Percentiles rank a stretch among this genome's conserved stretches.
Evolutionary conservation across 2,329 filamentous ascomycete species (phyloP).

Genomic region (Aureobasidium sp.): DNA sequence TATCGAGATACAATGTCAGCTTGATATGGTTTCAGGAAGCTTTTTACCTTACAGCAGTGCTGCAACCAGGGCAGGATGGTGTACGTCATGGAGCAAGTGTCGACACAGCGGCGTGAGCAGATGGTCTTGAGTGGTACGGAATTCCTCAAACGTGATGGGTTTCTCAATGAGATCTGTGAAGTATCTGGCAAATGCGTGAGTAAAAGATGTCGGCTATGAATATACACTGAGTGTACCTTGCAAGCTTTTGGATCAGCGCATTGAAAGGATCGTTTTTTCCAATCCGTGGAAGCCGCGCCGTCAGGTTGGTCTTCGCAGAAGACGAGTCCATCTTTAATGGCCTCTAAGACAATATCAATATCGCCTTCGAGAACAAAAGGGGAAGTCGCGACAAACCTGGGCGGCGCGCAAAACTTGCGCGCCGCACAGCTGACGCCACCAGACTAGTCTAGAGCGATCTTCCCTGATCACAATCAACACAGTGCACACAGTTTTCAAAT

Average conservation of each 20-base stretch:
- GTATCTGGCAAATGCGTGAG: conserved; percentile 42
- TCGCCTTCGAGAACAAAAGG: neutral
- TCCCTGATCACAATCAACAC: neutral
- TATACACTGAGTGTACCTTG: conserved; percentile 35
- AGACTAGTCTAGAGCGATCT: neutral
- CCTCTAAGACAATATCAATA: neutral
- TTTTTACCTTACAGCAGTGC: conserved; percentile 54
- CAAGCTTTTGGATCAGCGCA: conserved; percentile 60
- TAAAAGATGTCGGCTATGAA: neutral
- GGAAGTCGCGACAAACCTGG: neutral
- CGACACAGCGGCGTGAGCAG: conserved; percentile 56
- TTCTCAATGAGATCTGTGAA: conserved; percentile 56
- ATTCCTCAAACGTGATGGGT: conserved; percentile 66
- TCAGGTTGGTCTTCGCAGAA: neutral
- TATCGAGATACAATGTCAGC: conserved; percentile 28
- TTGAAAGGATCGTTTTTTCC: conserved; percentile 54
- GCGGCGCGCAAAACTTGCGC: neutral
- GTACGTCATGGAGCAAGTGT: conserved; percentile 56
- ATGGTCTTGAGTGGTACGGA: conserved; percentile 56
- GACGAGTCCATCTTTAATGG: neutral
- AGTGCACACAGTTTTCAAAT: neutral
- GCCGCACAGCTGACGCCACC: neutral
- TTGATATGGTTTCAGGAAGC: neutral
- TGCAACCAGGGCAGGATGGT: conserved; percentile 64
- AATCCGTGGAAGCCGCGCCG: conserved; percentile 36